Conservation (phyloP, 2,329 filamentous ascomycete genomes). For the Aspergillus brasiliensis region DNA sequence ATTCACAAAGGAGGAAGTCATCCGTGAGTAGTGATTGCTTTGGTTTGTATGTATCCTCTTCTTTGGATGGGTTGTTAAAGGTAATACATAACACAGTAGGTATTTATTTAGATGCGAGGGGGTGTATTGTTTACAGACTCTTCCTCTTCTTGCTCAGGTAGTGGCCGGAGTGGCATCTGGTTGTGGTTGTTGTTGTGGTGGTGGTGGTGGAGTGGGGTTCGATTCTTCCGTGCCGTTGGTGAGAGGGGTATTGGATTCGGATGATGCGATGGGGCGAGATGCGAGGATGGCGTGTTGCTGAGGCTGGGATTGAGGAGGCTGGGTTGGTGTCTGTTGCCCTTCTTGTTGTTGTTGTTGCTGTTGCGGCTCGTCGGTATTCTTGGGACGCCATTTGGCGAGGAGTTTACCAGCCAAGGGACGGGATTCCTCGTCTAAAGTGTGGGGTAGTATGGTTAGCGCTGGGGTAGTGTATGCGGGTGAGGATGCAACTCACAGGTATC, state of each 20-base stretch:
- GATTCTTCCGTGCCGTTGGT: not conserved
- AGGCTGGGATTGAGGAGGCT: constrained; percentile 1
- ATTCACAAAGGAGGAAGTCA: too few relatives aligned
- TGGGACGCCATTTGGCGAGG: constrained; percentile 58
- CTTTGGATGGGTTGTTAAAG: too few relatives aligned
- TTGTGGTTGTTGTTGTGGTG: not conserved
- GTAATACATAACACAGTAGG: too few relatives aligned
- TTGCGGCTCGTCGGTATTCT: constrained; percentile 33
- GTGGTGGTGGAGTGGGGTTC: not conserved
- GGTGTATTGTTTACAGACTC: too few relatives aligned
- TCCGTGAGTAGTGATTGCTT: too few relatives aligned
- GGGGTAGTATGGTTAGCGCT: constrained; percentile 1
- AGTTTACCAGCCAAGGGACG: constrained; percentile 55
- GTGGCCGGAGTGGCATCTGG: not conserved
- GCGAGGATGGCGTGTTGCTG: not conserved
- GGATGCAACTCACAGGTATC: constrained; percentile 48
- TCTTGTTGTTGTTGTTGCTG: constrained; percentile 22
- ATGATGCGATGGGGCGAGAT: not conserved
- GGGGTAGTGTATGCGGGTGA: not conserved
- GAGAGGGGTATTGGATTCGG: not conserved
- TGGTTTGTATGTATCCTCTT: too few relatives aligned
- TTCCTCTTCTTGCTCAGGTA: not conserved
- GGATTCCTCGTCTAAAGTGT: constrained; percentile 46
- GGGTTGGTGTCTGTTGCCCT: not conserved
- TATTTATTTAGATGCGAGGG: too few relatives aligned